Percentiles rank a stretch among this genome's conserved stretches.
phyloP scores from a whole-genome alignment of 2,329 filamentous ascomycete genomes.

The Apiospora phragmitis region DNA sequence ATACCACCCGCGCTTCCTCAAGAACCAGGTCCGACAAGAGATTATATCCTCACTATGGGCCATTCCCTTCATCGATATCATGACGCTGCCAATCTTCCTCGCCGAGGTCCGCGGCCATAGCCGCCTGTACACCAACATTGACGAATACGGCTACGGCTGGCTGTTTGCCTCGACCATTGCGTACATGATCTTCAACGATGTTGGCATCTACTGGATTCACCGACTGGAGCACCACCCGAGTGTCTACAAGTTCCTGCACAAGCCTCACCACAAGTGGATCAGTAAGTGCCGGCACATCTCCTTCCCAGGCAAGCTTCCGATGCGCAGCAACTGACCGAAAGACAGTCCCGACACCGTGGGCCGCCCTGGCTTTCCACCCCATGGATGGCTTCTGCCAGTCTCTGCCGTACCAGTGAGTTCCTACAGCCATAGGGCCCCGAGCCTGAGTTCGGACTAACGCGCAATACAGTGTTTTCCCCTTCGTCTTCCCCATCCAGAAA shows the following conservation, averaged over 20 bases:
- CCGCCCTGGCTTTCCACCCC: constrained; percentile 48
- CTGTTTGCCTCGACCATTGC: constrained; percentile 37
- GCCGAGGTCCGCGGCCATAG: constrained; percentile 48
- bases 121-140: constrained; percentile 39
- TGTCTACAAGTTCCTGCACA: constrained; percentile 88
- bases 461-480: constrained; percentile 39
- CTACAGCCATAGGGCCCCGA: background rate
- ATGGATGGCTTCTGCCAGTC: constrained; percentile 48
- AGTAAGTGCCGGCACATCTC: constrained; percentile 45
- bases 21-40: constrained; percentile 47
- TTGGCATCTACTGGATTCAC: constrained; percentile 79
- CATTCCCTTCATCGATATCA: constrained; percentile 44
- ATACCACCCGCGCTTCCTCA: constrained; percentile 48
- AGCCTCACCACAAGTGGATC: constrained; percentile 95
- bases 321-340: background rate
- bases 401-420: constrained; percentile 45
- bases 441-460: background rate
- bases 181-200: constrained; percentile 51
- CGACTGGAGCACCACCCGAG: constrained; percentile 70
- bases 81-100: constrained; percentile 47
- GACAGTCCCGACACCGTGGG: constrained; percentile 46
- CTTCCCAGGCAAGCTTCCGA: background rate
- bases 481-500: constrained; percentile 46
- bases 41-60: constrained; percentile 43
- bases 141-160: constrained; percentile 43